Conservation (phyloP, 257 asterid species). For the Apocynum venetum region DNA sequence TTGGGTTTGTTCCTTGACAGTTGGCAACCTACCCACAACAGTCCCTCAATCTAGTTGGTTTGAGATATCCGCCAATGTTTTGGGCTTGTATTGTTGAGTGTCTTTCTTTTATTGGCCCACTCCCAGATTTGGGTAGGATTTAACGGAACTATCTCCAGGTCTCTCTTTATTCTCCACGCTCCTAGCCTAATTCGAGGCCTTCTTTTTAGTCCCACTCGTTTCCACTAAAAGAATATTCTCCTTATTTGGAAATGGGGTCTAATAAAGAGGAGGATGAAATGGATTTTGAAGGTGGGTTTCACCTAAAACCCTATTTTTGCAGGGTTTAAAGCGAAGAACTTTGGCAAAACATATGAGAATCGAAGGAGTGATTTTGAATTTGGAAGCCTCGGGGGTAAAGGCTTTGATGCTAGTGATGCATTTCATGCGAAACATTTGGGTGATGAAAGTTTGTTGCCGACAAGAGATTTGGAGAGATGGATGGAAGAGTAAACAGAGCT, state of each 20-base stretch:
- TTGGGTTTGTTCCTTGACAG: too few species aligned
- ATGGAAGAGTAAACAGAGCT: constrained; percentile 17
- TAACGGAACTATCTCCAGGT: too few species aligned
- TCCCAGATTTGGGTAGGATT: too few species aligned
- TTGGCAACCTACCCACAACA: too few species aligned
- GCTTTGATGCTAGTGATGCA: constrained; percentile 29
- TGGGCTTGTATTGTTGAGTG: too few species aligned
- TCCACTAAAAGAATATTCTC: constrained; percentile 26
- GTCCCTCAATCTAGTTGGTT: too few species aligned
- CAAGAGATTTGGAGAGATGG: constrained; percentile 30
- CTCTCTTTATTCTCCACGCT: too few species aligned
- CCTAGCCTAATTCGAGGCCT: too few species aligned
- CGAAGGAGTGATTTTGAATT: constrained; percentile 10
- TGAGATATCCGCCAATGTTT: too few species aligned
- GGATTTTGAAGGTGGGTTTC: constrained; percentile 28
- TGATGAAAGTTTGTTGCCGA: constrained; percentile 29
- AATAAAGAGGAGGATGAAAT: constrained; percentile 40
- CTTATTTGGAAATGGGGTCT: constrained; percentile 27
- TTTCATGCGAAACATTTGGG: constrained; percentile 11
- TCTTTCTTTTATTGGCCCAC: too few species aligned
- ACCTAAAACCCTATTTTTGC: constrained; percentile 19
- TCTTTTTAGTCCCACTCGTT: too few species aligned
- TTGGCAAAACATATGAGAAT: constrained; percentile 24
- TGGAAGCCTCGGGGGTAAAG: constrained; percentile 22
- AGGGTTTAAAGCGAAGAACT: constrained; percentile 35